Evolutionary conservation across 1,284 basidiomycete genomes (phyloP).

Genomic region (Puccinia coronata): DNA sequence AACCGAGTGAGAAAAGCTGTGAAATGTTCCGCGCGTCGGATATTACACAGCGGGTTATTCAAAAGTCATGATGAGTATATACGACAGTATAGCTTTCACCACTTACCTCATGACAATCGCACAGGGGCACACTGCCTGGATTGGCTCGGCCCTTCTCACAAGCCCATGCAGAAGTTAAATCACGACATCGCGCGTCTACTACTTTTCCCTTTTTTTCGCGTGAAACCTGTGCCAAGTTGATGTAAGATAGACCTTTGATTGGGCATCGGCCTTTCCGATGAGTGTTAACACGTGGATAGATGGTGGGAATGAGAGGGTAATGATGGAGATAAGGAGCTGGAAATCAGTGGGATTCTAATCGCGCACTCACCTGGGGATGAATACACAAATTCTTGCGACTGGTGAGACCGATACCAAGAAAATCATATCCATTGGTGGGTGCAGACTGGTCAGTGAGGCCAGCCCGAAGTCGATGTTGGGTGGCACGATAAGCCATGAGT

Average conservation of each 20-base stretch:
- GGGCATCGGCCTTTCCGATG: slow-evolving; percentile 21
- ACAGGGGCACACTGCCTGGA: slow-evolving; percentile 88
- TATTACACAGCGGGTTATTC: too few species aligned
- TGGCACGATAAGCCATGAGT: slow-evolving; percentile 80
- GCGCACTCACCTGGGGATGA: slow-evolving; percentile 76
- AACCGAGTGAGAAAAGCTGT: slow-evolving; percentile 97
- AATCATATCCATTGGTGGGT: slow-evolving; percentile 74
- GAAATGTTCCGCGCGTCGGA: slow-evolving; percentile 97
- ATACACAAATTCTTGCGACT: slow-evolving; percentile 96
- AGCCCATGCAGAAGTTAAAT: slow-evolving; percentile 82
- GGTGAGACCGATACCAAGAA: slow-evolving; percentile 87
- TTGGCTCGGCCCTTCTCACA: slow-evolving; percentile 83
- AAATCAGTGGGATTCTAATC: not conserved
- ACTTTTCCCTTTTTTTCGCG: too few species aligned
- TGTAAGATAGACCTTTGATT: not conserved
- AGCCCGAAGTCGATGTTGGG: slow-evolving; percentile 61
- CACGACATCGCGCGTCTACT: slow-evolving; percentile 95
- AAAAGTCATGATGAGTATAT: too few species aligned
- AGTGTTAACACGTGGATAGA: not conserved
- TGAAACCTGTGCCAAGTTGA: slow-evolving; percentile 67
- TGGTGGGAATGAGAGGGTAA: too few species aligned
- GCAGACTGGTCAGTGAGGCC: slow-evolving; percentile 65
- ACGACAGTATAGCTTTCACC: not conserved
- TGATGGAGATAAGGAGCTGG: not conserved
- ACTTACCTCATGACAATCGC: slow-evolving; percentile 89